phyloP scores from a whole-genome alignment of 2,329 filamentous ascomycete species.

The Leptoxyphium fumago region DNA sequence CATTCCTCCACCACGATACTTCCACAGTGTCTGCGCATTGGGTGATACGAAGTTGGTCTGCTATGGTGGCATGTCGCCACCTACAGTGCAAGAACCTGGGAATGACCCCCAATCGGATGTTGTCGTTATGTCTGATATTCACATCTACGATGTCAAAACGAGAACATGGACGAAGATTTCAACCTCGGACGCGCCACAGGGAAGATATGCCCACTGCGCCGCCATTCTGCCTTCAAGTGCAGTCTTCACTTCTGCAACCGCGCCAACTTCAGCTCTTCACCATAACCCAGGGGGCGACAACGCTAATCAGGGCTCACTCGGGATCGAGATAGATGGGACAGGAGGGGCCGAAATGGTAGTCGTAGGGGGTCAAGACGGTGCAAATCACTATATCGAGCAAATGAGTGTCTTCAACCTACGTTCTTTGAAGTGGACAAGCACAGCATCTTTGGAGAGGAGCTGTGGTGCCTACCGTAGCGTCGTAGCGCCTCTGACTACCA shows the following conservation, averaged over 20 bases:
- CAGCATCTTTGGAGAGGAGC: conserved; percentile 71
- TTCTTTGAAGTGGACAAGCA: conserved; percentile 90
- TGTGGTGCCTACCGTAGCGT: conserved; percentile 96
- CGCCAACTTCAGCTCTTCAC: conserved; percentile 72
- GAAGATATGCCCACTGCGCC: conserved; percentile 91
- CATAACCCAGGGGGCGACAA: conserved; percentile 75
- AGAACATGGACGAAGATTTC: conserved; percentile 69
- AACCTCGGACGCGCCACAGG: conserved; percentile 68
- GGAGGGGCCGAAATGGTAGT: conserved; percentile 96
- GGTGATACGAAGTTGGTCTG: conserved; percentile 95
- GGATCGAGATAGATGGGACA: conserved; percentile 74
- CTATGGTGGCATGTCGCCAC: conserved; percentile 93
- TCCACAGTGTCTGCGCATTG: conserved; percentile 86
- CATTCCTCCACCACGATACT: conserved; percentile 81
- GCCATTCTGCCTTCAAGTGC: conserved; percentile 81
- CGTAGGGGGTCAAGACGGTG: conserved; percentile 87
- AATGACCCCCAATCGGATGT: conserved; percentile 49
- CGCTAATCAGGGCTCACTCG: conserved; percentile 75
- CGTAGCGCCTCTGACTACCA: conserved; percentile 63
- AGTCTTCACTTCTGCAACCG: conserved; percentile 68
- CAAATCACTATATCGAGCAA: conserved; percentile 98
- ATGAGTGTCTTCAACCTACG: conserved; percentile 96
- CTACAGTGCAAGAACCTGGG: conserved; percentile 43
- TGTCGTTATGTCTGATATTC: conserved; percentile 93
- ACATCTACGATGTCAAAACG: conserved; percentile 78